Conservation (phyloP, 2,329 filamentous ascomycete species). For the Arthrinium puccinioides region DNA sequence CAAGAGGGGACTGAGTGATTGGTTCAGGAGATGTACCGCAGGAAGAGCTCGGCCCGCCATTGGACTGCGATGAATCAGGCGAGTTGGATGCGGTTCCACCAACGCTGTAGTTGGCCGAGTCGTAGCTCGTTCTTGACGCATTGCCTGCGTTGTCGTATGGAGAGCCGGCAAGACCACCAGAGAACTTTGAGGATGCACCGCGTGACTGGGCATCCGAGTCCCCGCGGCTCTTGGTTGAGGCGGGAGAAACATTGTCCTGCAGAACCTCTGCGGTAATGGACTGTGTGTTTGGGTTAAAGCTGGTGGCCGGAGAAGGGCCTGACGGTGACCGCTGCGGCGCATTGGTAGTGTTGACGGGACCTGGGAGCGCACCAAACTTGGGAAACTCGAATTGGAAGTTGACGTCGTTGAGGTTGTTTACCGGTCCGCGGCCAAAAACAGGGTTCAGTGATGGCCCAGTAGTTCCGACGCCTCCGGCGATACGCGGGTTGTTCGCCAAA, state of each 20-base stretch:
- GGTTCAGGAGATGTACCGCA: slow-evolving; percentile 76
- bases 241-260: slow-evolving; percentile 23
- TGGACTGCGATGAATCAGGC: slow-evolving; percentile 56
- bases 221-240: slow-evolving; percentile 25
- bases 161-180: slow-evolving; percentile 45
- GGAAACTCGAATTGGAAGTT: slow-evolving; percentile 96
- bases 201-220: slow-evolving; percentile 30
- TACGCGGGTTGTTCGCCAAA: slow-evolving; percentile 35
- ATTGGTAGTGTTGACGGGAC: slow-evolving; percentile 15
- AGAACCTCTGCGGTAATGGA: slow-evolving; percentile 24
- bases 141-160: slow-evolving; percentile 35
- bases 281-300: slow-evolving; percentile 21
- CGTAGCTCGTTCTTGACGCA: slow-evolving; percentile 42
- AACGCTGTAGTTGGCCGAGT: slow-evolving; percentile 39
- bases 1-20: slow-evolving; percentile 61
- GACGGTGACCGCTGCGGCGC: slow-evolving; percentile 11
- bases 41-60: slow-evolving; percentile 52
- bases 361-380: slow-evolving; percentile 73
- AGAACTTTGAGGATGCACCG: slow-evolving; percentile 47
- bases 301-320: slow-evolving; percentile 17
- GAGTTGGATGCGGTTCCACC: slow-evolving; percentile 54
- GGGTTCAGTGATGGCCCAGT: slow-evolving; percentile 22
- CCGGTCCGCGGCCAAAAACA: slow-evolving; percentile 37
- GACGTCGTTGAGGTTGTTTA: slow-evolving; percentile 60
- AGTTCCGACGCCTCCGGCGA: slow-evolving; percentile 12